Conservation (phyloP, 2,329 filamentous ascomycete genomes). For the Cercospora sojina region DNA sequence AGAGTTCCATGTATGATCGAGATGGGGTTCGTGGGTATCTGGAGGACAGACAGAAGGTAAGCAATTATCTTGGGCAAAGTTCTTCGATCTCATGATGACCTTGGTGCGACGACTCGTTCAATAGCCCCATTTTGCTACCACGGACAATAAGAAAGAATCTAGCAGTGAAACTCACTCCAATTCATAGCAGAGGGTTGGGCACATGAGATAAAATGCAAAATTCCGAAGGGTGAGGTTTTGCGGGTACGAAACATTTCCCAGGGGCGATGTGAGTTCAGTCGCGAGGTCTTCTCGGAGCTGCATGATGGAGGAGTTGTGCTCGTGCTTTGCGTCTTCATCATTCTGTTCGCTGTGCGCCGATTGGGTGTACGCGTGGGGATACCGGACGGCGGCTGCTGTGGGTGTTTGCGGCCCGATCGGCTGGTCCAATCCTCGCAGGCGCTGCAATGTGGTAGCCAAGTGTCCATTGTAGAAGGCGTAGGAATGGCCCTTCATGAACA, state of each 20-base stretch:
- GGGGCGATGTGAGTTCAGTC: constrained; percentile 83
- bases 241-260: constrained; percentile 87
- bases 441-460: constrained; percentile 79
- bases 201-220: constrained; percentile 83
- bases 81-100: neutral
- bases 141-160: neutral
- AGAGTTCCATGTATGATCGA: constrained; percentile 77
- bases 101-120: neutral
- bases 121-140: neutral
- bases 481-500: constrained; percentile 99
- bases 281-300: constrained; percentile 83
- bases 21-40: constrained; percentile 67
- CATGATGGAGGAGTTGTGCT: constrained; percentile 48
- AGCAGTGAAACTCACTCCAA: constrained; percentile 61
- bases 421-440: constrained; percentile 74
- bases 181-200: constrained; percentile 96
- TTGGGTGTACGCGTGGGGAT: constrained; percentile 57
- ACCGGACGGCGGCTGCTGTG: constrained; percentile 63
- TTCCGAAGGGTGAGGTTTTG: constrained; percentile 80
- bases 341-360: constrained; percentile 48
- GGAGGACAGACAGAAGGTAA: neutral
- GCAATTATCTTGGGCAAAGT: neutral
- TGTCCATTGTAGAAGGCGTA: constrained; percentile 99
- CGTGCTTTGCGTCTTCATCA: constrained; percentile 44
- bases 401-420: constrained; percentile 52